Evolutionary conservation across 2,329 filamentous ascomycete genomes (phyloP).

Genomic region (Colletotrichum tabaci): DNA sequence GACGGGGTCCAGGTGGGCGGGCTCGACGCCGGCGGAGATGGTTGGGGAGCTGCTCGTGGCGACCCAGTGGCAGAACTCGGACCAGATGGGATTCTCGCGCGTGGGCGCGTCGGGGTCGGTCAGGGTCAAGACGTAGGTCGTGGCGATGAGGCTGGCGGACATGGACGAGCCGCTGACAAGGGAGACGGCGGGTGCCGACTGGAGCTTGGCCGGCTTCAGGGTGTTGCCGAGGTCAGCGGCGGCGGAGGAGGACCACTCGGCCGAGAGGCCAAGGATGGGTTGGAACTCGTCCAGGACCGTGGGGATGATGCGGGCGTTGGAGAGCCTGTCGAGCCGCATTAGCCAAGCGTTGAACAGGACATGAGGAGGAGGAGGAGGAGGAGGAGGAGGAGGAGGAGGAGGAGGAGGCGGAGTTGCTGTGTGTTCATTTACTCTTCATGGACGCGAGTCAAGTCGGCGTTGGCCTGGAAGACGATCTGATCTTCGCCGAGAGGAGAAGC

Average conservation of each 20-base stretch:
- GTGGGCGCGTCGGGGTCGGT: constrained; percentile 62
- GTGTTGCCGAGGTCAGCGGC: constrained; percentile 41
- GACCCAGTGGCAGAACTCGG: constrained; percentile 64
- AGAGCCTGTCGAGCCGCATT: constrained; percentile 28
- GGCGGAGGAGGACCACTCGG: constrained; percentile 34
- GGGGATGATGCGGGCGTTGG: constrained; percentile 41
- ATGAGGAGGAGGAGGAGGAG: too few relatives aligned
- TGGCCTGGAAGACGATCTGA: constrained; percentile 30
- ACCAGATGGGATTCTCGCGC: constrained; percentile 58
- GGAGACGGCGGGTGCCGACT: constrained; percentile 33
- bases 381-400: background rate
- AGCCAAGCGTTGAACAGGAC: background rate
- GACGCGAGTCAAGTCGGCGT: constrained; percentile 41
- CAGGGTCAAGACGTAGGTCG: constrained; percentile 52
- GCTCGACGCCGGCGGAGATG: constrained; percentile 38
- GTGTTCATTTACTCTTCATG: constrained; percentile 35
- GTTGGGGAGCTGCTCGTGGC: constrained; percentile 51
- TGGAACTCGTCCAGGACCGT: constrained; percentile 42
- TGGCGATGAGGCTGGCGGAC: constrained; percentile 42
- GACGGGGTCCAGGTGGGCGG: constrained; percentile 51
- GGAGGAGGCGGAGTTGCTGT: background rate
- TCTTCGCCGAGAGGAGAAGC: constrained; percentile 18
- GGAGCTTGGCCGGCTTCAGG: constrained; percentile 34
- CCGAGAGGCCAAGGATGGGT: constrained; percentile 41
- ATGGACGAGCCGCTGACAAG: constrained; percentile 33